A percentile compares a stretch with the other conserved stretches of the same genome.
Evolutionary conservation across 1,284 basidiomycete species (phyloP).

Genomic region (Phlebopus sp.): DNA sequence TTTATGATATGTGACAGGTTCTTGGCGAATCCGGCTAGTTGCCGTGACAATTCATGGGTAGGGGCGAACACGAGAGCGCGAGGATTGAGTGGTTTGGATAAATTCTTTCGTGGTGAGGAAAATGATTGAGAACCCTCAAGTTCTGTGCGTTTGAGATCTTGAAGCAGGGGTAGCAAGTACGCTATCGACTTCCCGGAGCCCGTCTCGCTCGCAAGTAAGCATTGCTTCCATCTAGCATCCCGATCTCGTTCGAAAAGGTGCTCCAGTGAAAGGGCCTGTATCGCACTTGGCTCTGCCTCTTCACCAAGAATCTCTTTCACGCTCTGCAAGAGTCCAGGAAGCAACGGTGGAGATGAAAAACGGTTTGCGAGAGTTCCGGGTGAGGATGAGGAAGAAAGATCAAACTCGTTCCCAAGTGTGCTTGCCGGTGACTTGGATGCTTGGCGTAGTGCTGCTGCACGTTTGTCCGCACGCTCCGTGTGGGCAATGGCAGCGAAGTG

Average conservation of each 20-base stretch:
- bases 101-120: conserved; percentile 7
- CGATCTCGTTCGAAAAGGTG: conserved; percentile 43
- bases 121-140: conserved; percentile 13
- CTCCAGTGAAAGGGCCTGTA: conserved; percentile 70
- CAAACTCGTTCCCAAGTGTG: conserved; percentile 40
- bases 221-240: conserved; percentile 45
- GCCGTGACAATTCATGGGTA: conserved; percentile 84
- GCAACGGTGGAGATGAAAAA: conserved; percentile 67
- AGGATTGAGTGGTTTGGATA: conserved; percentile 46
- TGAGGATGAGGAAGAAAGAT: conserved; percentile 30
- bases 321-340: conserved; percentile 57
- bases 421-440: conserved; percentile 16
- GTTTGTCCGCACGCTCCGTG: conserved; percentile 6
- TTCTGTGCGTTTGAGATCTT: conserved; percentile 69
- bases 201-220: conserved; percentile 81
- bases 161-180: conserved; percentile 80
- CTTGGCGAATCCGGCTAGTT: conserved; percentile 74
- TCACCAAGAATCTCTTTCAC: conserved; percentile 56
- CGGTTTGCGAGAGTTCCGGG: conserved; percentile 12
- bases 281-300: conserved; percentile 60
- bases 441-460: not conserved
- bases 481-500: conserved; percentile 9
- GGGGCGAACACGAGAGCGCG: conserved; percentile 80
- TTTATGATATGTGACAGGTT: conserved; percentile 71
- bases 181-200: conserved; percentile 91